Conservation (phyloP, 129 eudicot genomes). For the Chrysanthemum seticuspe region DNA sequence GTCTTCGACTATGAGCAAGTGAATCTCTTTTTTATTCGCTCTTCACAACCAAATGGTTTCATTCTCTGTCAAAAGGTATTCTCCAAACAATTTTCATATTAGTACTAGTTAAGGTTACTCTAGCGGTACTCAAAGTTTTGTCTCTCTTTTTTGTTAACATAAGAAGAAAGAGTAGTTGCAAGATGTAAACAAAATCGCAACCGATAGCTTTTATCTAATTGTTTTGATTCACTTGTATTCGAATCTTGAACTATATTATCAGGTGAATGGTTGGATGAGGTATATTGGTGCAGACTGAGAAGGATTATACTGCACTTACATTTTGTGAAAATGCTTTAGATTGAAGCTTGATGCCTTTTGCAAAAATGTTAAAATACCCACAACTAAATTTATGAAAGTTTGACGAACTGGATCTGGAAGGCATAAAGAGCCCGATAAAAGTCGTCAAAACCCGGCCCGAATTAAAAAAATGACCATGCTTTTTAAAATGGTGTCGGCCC, state of each 20-base stretch:
- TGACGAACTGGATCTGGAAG: too few species aligned
- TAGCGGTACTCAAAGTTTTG: not conserved
- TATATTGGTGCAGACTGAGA: too few species aligned
- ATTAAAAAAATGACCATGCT: too few species aligned
- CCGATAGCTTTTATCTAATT: not conserved
- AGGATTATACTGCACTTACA: too few species aligned
- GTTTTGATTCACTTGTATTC: not conserved
- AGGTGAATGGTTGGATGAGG: not conserved
- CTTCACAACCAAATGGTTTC: not conserved
- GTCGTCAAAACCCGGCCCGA: too few species aligned
- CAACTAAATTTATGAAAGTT: too few species aligned
- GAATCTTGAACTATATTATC: not conserved
- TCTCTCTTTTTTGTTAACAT: not conserved
- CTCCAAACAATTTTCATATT: not conserved
- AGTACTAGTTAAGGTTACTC: not conserved
- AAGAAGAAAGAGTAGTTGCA: not conserved
- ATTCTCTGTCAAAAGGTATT: not conserved
- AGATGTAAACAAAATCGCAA: not conserved
- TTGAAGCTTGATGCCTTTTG: too few species aligned
- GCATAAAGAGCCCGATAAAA: too few species aligned
- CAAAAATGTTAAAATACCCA: too few species aligned
- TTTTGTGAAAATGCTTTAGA: too few species aligned
- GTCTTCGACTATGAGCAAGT: slow-evolving; percentile 89
- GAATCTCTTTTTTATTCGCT: slow-evolving; percentile 2
- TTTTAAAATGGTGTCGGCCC: too few species aligned